Evolutionary conservation across 164 flowering plant species (phyloP).

Genomic region (Dillenia turbinata): DNA sequence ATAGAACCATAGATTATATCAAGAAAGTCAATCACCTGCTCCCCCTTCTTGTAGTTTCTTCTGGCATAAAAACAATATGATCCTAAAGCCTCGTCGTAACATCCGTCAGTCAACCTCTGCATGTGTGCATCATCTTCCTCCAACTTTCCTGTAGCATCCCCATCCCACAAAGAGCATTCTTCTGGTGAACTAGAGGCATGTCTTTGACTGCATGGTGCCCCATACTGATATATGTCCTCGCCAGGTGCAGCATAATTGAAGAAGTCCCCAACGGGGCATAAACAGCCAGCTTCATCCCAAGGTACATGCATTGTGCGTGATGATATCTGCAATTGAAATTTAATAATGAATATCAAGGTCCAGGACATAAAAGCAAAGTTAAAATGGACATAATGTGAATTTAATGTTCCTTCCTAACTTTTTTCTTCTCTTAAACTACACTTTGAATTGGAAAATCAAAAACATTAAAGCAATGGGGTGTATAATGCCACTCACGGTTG

Average conservation of each 20-base stretch:
- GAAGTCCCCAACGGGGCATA: conserved; percentile 95
- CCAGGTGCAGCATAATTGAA: conserved; percentile 92
- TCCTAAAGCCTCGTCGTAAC: conserved; percentile 47
- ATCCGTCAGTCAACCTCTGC: conserved; percentile 70
- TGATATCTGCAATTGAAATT: conserved; percentile 57
- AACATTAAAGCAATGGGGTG: neutral
- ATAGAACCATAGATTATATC: too few species aligned
- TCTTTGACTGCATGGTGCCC: conserved; percentile 10
- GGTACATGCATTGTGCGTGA: conserved; percentile 85
- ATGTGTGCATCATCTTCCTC: conserved; percentile 20
- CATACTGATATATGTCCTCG: conserved; percentile 31
- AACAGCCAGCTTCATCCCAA: conserved; percentile 97
- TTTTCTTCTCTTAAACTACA: neutral
- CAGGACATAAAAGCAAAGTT: neutral
- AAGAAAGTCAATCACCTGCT: conserved; percentile 59
- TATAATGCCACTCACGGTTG: conserved; percentile 53
- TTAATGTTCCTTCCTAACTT: neutral
- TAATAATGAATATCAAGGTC: neutral
- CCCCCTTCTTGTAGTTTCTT: conserved; percentile 57
- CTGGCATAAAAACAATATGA: conserved; percentile 91
- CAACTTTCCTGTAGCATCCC: conserved; percentile 8
- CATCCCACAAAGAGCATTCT: conserved; percentile 9
- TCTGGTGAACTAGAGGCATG: conserved; percentile 5
- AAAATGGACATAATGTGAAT: neutral
- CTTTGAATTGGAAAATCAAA: neutral